Conservation (phyloP, 1,284 basidiomycete genomes). For the Volvariella volvacea region DNA sequence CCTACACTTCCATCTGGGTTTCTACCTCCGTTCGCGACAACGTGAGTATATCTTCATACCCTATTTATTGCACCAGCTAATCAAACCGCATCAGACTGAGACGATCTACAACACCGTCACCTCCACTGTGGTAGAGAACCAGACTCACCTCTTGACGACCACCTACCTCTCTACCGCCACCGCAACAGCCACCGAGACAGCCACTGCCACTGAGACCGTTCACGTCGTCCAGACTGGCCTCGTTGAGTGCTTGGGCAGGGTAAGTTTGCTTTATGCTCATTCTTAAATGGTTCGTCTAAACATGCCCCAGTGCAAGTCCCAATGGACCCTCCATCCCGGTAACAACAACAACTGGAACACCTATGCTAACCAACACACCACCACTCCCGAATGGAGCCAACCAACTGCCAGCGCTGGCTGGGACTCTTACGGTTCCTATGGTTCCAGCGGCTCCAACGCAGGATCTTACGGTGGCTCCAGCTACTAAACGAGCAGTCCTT, state of each 20-base stretch:
- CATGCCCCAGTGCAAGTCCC: constrained; percentile 48
- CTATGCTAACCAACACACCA: constrained; percentile 31
- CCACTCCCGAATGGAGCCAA: constrained; percentile 14
- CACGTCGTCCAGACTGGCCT: constrained; percentile 39
- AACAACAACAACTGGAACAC: constrained; percentile 49
- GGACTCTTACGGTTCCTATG: constrained; percentile 12
- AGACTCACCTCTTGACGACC: constrained; percentile 37
- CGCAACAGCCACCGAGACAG: constrained; percentile 40
- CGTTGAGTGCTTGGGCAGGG: constrained; percentile 45
- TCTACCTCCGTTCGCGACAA: constrained; percentile 37
- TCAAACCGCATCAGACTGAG: constrained; percentile 27
- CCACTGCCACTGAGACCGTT: constrained; percentile 30
- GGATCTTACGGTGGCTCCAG: constrained; percentile 1
- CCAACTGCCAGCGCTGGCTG: constrained; percentile 13
- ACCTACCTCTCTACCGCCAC: constrained; percentile 42
- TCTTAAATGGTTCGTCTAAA: constrained; percentile 3
- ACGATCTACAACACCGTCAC: constrained; percentile 47
- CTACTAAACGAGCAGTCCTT: constrained; percentile 18
- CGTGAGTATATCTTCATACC: constrained; percentile 18
- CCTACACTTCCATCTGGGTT: constrained; percentile 33
- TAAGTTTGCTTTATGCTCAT: constrained; percentile 16
- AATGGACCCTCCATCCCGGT: constrained; percentile 42
- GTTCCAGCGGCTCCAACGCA: constrained; percentile 8
- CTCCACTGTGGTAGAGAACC: constrained; percentile 37
- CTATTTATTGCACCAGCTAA: neutral